Percentiles rank a stretch among this genome's conserved stretches.
These are phyloP conservation scores for Alternaria arbusti DNA, from an alignment of 2,329 filamentous ascomycete species.

Conservation along the genomic window DNA sequence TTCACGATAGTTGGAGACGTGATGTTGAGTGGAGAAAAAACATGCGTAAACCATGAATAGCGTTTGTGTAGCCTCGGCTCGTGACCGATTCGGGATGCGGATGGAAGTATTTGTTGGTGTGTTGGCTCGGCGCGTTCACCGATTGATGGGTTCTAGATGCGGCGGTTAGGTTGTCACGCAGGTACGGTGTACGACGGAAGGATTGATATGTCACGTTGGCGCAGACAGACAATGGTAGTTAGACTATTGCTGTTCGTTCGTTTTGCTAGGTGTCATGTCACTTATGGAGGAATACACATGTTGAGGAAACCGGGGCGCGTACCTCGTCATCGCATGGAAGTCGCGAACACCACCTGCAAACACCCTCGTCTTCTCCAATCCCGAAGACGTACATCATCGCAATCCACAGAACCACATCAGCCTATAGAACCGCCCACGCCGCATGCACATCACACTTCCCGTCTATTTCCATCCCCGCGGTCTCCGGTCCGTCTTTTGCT, in stretches of 20 bases:
- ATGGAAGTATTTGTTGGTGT: background rate
- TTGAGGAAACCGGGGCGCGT: background rate
- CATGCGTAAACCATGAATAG: background rate
- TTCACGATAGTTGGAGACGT: conserved; percentile 24
- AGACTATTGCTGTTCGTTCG: background rate
- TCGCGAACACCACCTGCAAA: background rate
- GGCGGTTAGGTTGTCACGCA: background rate
- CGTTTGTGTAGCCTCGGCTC: conserved; percentile 6
- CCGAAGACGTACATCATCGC: background rate
- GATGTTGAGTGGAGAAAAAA: conserved; percentile 18
- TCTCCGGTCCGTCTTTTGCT: background rate
- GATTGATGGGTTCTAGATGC: conserved; percentile 1
- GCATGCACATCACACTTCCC: conserved; percentile 11
- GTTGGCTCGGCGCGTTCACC: background rate
- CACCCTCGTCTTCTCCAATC: background rate
- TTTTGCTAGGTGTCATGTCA: background rate
- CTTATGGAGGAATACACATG: background rate
- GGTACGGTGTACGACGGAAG: background rate
- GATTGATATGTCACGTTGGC: background rate
- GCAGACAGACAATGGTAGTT: background rate
- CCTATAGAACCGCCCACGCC: conserved; percentile 6
- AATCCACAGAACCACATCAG: background rate
- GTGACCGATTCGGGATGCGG: background rate
- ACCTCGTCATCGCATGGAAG: background rate
- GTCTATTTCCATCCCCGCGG: background rate